Conservation (phyloP, 192 early-diverging fungal species). For the Rhizophlyctis rosea region DNA sequence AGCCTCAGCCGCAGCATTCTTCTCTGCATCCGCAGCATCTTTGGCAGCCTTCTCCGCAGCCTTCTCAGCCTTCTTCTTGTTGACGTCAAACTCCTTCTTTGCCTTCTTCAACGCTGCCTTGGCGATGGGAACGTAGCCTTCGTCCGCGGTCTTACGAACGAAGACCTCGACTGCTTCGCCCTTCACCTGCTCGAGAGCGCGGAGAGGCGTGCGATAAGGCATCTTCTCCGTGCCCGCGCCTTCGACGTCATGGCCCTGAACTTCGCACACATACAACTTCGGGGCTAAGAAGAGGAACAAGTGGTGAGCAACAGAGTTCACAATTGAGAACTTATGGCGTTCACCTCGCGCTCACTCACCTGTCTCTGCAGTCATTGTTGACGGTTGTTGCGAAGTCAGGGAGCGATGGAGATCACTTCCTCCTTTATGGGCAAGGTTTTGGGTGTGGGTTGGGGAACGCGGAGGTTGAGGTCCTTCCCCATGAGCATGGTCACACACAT, state of each 20-base stretch:
- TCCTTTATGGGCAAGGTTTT: no score
- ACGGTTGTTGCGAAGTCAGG: no score
- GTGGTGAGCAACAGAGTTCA: no score
- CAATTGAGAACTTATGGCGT: no score
- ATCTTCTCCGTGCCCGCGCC: constrained; percentile 69
- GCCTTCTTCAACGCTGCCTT: constrained; percentile 90
- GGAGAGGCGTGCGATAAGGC: constrained; percentile 76
- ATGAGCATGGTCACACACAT: no score
- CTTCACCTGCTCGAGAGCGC: constrained; percentile 60
- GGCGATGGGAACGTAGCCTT: constrained; percentile 74
- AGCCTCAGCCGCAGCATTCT: constrained; percentile 62
- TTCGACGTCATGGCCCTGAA: constrained; percentile 73
- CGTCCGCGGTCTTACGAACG: constrained; percentile 69
- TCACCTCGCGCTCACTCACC: no score
- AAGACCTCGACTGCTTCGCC: constrained; percentile 50
- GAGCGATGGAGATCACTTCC: no score
- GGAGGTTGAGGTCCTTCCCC: no score
- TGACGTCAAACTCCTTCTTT: constrained; percentile 73
- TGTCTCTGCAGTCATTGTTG: no score
- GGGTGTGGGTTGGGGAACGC: no score
- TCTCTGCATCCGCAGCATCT: constrained; percentile 48
- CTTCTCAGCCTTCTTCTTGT: constrained; percentile 61
- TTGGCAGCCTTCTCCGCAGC: constrained; percentile 34
- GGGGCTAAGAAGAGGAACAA: background rate
- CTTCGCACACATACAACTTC: constrained; percentile 74